Base-by-base conservation (phyloP, 345 rosid species). In the Brassica cretica region DNA sequence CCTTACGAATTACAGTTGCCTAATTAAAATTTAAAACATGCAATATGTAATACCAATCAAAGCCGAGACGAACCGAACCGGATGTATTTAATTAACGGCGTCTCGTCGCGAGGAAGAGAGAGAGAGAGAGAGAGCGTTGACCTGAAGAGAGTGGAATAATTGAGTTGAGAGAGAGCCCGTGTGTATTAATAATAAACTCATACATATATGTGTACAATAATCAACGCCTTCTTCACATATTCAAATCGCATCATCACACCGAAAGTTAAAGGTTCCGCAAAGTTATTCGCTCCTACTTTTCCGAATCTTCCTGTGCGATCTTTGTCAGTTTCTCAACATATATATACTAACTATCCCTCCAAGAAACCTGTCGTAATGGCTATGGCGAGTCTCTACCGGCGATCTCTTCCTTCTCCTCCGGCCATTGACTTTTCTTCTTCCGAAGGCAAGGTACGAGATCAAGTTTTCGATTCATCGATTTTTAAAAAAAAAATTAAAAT, bases 391-490 rank as follows among this genome's bases (percentile, higher is more conserved):
- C 76, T 91, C 76, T 90, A 90, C 75, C 81, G 91, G 10, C 84
- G 91, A 3, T 66, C 82, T 8, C 96, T 93, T 30, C 86, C 91
- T 21, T 90, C 96, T 19, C 98, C 94, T 70, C 94, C 92, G 4
- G 96, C 94, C 0, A 81, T 93, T 27, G 98, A 93, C n/a, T 93
- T 93, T 79, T 87, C 98, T 70, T 90, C 98, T 37, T 44, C 83
- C 8, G 89, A 89, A 81, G 93, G 98, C 39, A 93, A 89, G 91
- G 98, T 89, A 35, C 37, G 61, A 29, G 4, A 6, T 66, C 59
- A n/a, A 32, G 3, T 30, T 60, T 39, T 21, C 15, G 6, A 30
- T 25, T 6, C 72, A 63, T 72, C 6, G 53, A 71, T 44, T 35
- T 27, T 27, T 6, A 4, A 4, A n/a, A n/a, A n/a, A n/a, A n/a